A percentile compares a stretch with the other conserved stretches of the same genome.
Evolutionary conservation across 2,329 filamentous ascomycete genomes (phyloP).

Genomic region (Fusarium heterosporum): DNA sequence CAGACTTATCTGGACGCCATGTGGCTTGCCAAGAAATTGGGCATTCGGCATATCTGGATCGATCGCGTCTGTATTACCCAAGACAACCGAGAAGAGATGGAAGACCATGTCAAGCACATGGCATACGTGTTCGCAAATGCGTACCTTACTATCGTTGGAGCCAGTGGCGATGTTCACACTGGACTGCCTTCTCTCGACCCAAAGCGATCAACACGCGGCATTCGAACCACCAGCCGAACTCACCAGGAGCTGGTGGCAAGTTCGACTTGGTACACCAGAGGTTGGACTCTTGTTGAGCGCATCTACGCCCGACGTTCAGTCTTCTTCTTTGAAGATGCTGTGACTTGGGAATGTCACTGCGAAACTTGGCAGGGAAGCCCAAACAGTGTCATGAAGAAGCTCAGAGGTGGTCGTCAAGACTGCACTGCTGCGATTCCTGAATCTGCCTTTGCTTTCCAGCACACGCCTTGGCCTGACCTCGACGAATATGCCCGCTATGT

Average conservation of each 20-base stretch:
- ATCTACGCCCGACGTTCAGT: conserved; percentile 58
- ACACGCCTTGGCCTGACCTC: conserved; percentile 59
- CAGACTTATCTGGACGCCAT: conserved; percentile 59
- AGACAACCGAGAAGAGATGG: conserved; percentile 55
- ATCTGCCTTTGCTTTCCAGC: conserved; percentile 54
- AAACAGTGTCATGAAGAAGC: conserved; percentile 48
- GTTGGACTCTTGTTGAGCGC: conserved; percentile 59
- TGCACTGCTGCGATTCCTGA: conserved; percentile 51
- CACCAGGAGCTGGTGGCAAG: conserved; percentile 55
- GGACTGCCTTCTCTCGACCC: conserved; percentile 55
- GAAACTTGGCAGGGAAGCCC: conserved; percentile 55
- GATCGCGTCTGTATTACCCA: conserved; percentile 61
- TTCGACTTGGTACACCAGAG: conserved; percentile 56
- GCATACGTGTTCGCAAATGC: conserved; percentile 59
- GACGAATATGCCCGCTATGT: conserved; percentile 59
- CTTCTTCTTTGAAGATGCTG: conserved; percentile 58
- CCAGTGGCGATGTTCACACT: conserved; percentile 54
- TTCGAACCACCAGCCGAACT: conserved; percentile 44
- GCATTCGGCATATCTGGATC: conserved; percentile 59
- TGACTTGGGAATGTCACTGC: conserved; percentile 62
- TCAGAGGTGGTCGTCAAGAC: conserved; percentile 49
- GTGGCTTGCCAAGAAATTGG: conserved; percentile 58
- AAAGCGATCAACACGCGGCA: conserved; percentile 46
- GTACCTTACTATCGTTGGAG: conserved; percentile 59
- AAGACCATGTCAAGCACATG: conserved; percentile 58